These are phyloP conservation scores for Penicillium subrubescens DNA, from an alignment of 495 filamentous ascomycete genomes.

Conservation along the genomic window DNA sequence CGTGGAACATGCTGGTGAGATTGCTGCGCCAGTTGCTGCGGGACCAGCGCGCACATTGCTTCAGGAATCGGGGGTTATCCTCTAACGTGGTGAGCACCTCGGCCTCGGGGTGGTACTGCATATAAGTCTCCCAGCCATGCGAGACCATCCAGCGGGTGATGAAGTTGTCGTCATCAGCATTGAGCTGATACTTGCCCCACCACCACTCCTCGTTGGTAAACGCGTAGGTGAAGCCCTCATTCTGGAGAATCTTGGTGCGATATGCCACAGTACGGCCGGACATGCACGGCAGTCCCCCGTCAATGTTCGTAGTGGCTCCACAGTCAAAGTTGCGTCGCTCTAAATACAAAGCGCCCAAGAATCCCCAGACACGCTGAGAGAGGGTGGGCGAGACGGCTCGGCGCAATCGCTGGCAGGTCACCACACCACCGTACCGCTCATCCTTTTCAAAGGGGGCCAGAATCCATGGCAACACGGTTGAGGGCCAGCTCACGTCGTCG, in stretches of 20 bases:
- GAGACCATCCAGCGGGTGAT: conserved; percentile 79
- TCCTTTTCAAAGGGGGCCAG: conserved; percentile 80
- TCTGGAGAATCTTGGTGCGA: conserved; percentile 76
- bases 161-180: conserved; percentile 85
- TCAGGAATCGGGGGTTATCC: conserved; percentile 70
- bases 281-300: conserved; percentile 85
- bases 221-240: conserved; percentile 68
- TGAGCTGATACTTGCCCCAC: conserved; percentile 68
- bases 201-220: conserved; percentile 74
- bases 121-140: conserved; percentile 74
- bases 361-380: conserved; percentile 66
- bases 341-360: conserved; percentile 79
- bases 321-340: conserved; percentile 88
- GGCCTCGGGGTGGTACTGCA: conserved; percentile 73
- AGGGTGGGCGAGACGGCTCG: conserved; percentile 60
- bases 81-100: conserved; percentile 78
- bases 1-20: conserved; percentile 71
- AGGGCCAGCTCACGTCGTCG: conserved; percentile 85
- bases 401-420: conserved; percentile 78
- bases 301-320: conserved; percentile 80
- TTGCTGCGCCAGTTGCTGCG: conserved; percentile 84
- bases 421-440: conserved; percentile 73
- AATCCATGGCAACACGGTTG: conserved; percentile 76
- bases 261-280: conserved; percentile 86
- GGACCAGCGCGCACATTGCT: conserved; percentile 80